Evolutionary conservation across 805 yeast genomes (phyloP).

Genomic region (Saccharomycopsis olivae): DNA sequence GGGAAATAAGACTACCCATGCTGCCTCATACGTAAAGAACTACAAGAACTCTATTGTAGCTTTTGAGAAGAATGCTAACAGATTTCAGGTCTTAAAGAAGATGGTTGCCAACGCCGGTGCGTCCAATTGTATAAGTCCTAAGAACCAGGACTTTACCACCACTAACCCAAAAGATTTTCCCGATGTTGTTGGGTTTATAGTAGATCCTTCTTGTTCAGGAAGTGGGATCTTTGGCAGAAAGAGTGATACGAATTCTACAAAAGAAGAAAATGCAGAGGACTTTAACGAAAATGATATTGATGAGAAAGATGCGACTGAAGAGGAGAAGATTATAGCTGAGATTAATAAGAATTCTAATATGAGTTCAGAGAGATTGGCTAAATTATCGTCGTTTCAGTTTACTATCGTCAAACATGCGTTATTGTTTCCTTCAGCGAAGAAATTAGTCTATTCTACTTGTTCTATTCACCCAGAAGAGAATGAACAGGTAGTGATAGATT

Average conservation of each 20-base stretch:
- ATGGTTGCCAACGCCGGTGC: slow-evolving; percentile 81
- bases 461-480: slow-evolving; percentile 91
- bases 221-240: slow-evolving; percentile 95
- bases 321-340: slow-evolving; percentile 23
- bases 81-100: slow-evolving; percentile 58
- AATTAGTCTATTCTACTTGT: slow-evolving; percentile 90
- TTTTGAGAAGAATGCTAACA: slow-evolving; percentile 71
- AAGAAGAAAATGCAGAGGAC: slow-evolving; percentile 13
- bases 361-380: slow-evolving; percentile 47
- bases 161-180: slow-evolving; percentile 47
- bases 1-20: slow-evolving; percentile 93
- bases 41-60: slow-evolving; percentile 43
- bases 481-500: slow-evolving; percentile 79
- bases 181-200: slow-evolving; percentile 68
- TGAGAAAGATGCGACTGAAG: slow-evolving; percentile 20
- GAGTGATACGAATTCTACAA: slow-evolving; percentile 34
- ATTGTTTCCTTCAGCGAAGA: slow-evolving; percentile 62
- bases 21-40: slow-evolving; percentile 52
- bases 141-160: slow-evolving; percentile 51
- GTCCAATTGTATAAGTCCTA: slow-evolving; percentile 30
- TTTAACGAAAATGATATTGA: slow-evolving; percentile 14
- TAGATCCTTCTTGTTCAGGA: slow-evolving; percentile 97
- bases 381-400: slow-evolving; percentile 78
- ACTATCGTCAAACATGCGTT: slow-evolving; percentile 84
- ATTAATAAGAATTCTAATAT: slow-evolving; percentile 27